phyloP scores from a whole-genome alignment of 176 grass and related monocot species.

The Carex littledalei region DNA sequence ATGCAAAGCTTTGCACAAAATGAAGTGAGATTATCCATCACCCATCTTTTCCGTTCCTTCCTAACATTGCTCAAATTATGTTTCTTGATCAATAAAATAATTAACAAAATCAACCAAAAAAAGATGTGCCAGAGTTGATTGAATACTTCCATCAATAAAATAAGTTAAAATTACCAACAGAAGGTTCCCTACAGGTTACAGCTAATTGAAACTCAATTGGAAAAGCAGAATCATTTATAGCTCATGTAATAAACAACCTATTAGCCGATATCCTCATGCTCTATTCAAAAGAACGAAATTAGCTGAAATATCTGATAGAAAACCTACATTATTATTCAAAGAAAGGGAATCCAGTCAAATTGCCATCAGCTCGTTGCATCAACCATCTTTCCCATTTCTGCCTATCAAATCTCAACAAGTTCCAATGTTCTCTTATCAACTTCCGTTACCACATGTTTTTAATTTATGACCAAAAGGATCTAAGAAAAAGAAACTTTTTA shows the following conservation, averaged over 20 bases:
- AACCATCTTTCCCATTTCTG: slow-evolving; percentile 69
- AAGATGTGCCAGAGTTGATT: background rate
- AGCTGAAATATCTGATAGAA: slow-evolving; percentile 22
- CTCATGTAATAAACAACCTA: background rate
- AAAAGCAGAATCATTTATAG: background rate
- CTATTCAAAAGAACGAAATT: background rate
- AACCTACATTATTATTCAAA: slow-evolving; percentile 56
- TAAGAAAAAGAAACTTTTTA: background rate
- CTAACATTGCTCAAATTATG: slow-evolving; percentile 29
- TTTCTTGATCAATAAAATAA: background rate
- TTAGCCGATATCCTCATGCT: background rate
- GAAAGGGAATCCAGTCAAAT: slow-evolving; percentile 32
- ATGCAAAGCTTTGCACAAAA: slow-evolving; percentile 29
- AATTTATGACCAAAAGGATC: background rate
- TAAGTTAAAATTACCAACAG: background rate
- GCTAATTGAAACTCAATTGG: background rate
- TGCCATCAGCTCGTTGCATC: slow-evolving; percentile 45
- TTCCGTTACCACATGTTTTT: slow-evolving; percentile 16
- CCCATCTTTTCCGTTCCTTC: slow-evolving; percentile 30
- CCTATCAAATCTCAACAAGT: slow-evolving; percentile 71
- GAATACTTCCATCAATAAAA: background rate
- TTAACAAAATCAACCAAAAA: background rate
- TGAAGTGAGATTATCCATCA: slow-evolving; percentile 27
- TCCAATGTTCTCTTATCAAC: slow-evolving; percentile 46
- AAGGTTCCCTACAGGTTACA: background rate